phyloP scores from a whole-genome alignment of 2,329 filamentous ascomycete genomes.

The Neofusicoccum ribis region DNA sequence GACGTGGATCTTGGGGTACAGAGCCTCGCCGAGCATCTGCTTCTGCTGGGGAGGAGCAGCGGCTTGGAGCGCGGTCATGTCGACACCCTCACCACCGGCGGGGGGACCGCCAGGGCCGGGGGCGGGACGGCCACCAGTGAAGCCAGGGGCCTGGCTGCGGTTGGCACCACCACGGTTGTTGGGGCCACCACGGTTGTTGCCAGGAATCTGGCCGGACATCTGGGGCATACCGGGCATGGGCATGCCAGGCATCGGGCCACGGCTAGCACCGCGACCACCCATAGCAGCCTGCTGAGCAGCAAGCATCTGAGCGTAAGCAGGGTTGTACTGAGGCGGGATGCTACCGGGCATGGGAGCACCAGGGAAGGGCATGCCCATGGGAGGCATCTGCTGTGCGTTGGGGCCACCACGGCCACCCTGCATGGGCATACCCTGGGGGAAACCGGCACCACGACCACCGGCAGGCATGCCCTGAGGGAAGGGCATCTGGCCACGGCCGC shows the following conservation, averaged over 20 bases:
- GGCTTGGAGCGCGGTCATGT: constrained; percentile 52
- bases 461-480: constrained; percentile 65
- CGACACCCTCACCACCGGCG: constrained; percentile 41
- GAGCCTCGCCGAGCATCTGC: constrained; percentile 95
- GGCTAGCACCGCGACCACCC: constrained; percentile 61
- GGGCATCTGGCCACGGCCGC: constrained; percentile 61
- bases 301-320: constrained; percentile 78
- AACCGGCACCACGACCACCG: constrained; percentile 81
- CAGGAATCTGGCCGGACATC: constrained; percentile 55
- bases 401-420: constrained; percentile 86
- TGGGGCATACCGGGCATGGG: constrained; percentile 57
- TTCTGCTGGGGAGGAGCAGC: constrained; percentile 80
- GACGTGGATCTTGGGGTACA: constrained; percentile 97
- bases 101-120: constrained; percentile 27
- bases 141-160: constrained; percentile 34
- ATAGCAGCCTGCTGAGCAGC: constrained; percentile 56
- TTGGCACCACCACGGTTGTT: constrained; percentile 35
- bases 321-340: constrained; percentile 76
- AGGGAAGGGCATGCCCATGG: constrained; percentile 76
- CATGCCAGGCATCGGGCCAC: constrained; percentile 69
- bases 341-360: constrained; percentile 58
- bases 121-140: constrained; percentile 30
- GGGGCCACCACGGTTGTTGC: constrained; percentile 41
- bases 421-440: constrained; percentile 75
- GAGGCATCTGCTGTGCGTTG: constrained; percentile 75